These are phyloP conservation scores for Saccharomycopsis fermentans DNA, from an alignment of 805 yeast genomes.

Conservation along the genomic window DNA sequence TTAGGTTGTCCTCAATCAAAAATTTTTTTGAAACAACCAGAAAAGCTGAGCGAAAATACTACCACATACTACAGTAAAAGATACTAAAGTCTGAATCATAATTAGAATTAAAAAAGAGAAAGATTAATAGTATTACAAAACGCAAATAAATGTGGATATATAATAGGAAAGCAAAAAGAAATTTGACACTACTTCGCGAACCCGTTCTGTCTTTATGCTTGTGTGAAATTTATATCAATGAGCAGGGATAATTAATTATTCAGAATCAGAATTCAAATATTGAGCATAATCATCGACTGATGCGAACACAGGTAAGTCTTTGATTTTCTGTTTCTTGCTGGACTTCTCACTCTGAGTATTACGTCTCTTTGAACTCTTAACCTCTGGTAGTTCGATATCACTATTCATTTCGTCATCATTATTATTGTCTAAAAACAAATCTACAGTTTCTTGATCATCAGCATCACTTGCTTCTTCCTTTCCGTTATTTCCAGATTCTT, in stretches of 20 bases:
- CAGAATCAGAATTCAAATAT: constrained; percentile 8
- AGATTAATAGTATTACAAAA: too few species aligned
- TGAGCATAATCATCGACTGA: constrained; percentile 66
- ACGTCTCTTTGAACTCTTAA: constrained; percentile 19
- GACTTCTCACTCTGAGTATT: constrained; percentile 23
- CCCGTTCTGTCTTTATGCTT: background rate
- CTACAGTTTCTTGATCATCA: constrained; percentile 16
- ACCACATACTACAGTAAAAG: too few species aligned
- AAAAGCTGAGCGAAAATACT: too few species aligned
- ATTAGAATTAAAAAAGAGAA: too few species aligned
- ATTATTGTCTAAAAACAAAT: constrained; percentile 20
- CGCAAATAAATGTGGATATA: too few species aligned
- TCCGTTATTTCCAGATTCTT: constrained; percentile 18
- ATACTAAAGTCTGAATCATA: too few species aligned
- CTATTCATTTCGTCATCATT: constrained; percentile 21
- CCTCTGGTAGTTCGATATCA: constrained; percentile 20
- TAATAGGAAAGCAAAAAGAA: too few species aligned
- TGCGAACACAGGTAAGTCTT: constrained; percentile 74
- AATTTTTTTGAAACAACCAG: too few species aligned
- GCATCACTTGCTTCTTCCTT: constrained; percentile 22
- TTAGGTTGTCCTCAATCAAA: too few species aligned
- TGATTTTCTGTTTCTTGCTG: constrained; percentile 46
- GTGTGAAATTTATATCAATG: background rate
- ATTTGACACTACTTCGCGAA: too few species aligned
- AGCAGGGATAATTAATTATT: background rate